phyloP scores from a whole-genome alignment of 176 grass and related monocot species.

The Avena sativa region DNA sequence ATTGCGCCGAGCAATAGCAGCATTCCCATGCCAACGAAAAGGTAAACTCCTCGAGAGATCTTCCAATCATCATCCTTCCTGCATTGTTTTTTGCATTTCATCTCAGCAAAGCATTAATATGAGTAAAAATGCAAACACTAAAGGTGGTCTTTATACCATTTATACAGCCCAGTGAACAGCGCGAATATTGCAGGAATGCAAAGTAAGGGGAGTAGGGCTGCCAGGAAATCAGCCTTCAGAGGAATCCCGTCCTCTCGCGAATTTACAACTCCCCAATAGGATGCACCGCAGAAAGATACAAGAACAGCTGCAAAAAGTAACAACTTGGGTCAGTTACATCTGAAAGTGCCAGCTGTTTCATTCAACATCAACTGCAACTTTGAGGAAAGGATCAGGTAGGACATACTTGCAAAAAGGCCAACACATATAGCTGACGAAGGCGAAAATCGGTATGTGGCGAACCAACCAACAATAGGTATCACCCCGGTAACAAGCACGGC shows the following conservation, averaged over 20 bases:
- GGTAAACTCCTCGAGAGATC: slow-evolving; percentile 84
- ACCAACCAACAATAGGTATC: slow-evolving; percentile 96
- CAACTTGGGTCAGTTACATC: slow-evolving; percentile 31
- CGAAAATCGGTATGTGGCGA: slow-evolving; percentile 90
- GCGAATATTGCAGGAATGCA: slow-evolving; percentile 94
- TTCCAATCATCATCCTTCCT: slow-evolving; percentile 99
- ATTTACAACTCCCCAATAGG: slow-evolving; percentile 97
- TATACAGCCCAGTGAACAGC: slow-evolving; percentile 86
- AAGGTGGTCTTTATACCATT: slow-evolving; percentile 67
- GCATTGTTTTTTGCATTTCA: slow-evolving; percentile 49
- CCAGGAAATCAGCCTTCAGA: slow-evolving; percentile 91
- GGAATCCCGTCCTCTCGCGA: slow-evolving; percentile 81
- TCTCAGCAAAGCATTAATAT: slow-evolving; percentile 32
- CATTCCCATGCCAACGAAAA: slow-evolving; percentile 95
- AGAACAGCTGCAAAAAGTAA: slow-evolving; percentile 76
- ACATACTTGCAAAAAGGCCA: slow-evolving; percentile 81
- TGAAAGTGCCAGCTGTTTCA: slow-evolving; percentile 9
- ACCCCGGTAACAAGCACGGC: slow-evolving; percentile 76
- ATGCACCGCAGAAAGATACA: slow-evolving; percentile 80
- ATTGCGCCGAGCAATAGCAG: slow-evolving; percentile 81
- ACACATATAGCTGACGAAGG: slow-evolving; percentile 92
- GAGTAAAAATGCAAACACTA: slow-evolving; percentile 25
- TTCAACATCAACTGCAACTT: slow-evolving; percentile 31
- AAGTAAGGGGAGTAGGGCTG: slow-evolving; percentile 92
- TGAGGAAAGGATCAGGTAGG: slow-evolving; percentile 22